phyloP scores from a whole-genome alignment of 331 rosid genomes.

The Dryas integrifolia region DNA sequence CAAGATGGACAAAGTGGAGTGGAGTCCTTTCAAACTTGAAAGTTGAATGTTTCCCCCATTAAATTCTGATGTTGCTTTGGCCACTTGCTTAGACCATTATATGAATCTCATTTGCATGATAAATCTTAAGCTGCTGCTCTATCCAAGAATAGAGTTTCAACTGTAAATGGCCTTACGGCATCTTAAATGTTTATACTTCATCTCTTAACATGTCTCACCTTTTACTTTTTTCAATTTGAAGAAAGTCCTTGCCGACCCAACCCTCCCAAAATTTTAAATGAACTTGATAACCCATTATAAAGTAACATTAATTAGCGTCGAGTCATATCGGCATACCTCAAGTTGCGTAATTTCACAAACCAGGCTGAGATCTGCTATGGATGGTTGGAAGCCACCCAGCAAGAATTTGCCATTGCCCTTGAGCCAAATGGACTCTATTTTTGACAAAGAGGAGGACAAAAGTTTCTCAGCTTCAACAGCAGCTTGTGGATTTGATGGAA shows the following conservation, averaged over 20 bases:
- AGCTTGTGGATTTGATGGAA: conserved; percentile 45
- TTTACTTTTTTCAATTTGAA: not conserved
- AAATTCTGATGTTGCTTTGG: not conserved
- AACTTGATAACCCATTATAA: not conserved
- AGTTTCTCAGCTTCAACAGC: conserved; percentile 69
- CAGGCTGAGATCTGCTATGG: conserved; percentile 65
- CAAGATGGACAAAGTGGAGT: not conserved
- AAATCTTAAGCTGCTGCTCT: not conserved
- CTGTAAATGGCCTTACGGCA: too few relatives aligned
- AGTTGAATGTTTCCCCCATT: not conserved
- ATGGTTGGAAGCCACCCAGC: conserved; percentile 53
- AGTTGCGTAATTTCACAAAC: conserved; percentile 73
- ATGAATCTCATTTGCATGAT: not conserved
- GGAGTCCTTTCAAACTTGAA: not conserved
- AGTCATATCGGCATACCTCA: conserved; percentile 47
- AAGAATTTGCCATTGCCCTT: conserved; percentile 46
- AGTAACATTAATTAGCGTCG: conserved; percentile 3
- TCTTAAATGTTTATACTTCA: too few relatives aligned
- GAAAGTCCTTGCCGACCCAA: not conserved
- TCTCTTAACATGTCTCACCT: not conserved
- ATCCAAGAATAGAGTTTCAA: not conserved
- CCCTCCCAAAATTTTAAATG: not conserved
- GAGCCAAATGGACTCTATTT: conserved; percentile 73
- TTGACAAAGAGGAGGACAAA: conserved; percentile 60
- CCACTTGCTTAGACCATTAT: not conserved